Evolutionary conservation across 129 eudicot genomes (phyloP).

Genomic region (Kitagawia praeruptora): DNA sequence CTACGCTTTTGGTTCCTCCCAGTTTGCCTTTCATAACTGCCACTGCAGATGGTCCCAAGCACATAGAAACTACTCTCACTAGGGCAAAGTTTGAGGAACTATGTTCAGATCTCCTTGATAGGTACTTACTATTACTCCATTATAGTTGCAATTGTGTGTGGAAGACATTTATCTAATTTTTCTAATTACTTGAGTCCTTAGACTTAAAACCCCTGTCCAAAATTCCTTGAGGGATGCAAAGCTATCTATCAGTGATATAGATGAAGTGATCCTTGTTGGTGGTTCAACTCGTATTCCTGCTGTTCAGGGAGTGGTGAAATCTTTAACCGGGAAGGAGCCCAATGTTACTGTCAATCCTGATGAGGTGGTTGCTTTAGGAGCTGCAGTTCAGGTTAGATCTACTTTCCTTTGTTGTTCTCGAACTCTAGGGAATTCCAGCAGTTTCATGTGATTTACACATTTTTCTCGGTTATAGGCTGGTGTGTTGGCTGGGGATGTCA

Average conservation of each 20-base stretch:
- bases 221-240: conserved; percentile 93
- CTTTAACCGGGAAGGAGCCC: conserved; percentile 85
- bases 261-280: conserved; percentile 97
- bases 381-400: conserved; percentile 82
- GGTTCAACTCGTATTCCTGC: conserved; percentile 99
- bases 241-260: conserved; percentile 71
- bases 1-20: not conserved
- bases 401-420: not conserved
- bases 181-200: not conserved
- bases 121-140: conserved; percentile 5
- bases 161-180: not conserved
- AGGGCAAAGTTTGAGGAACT: conserved; percentile 95
- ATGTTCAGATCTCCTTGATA: conserved; percentile 92
- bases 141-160: not conserved
- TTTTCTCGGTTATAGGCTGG: conserved; percentile 55
- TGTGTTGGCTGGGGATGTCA: conserved; percentile 98
- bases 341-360: conserved; percentile 98
- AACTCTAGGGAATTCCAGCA: not conserved
- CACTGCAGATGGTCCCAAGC: conserved; percentile 97
- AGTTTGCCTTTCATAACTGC: conserved; percentile 98
- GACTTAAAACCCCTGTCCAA: conserved; percentile 86
- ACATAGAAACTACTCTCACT: conserved; percentile 91
- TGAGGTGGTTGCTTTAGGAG: conserved; percentile 98
- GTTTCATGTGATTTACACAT: not conserved
- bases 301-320: conserved; percentile 87